Base-by-base conservation (phyloP, 2,329 filamentous ascomycete genomes). In the Beauveria pseudobassiana region DNA sequence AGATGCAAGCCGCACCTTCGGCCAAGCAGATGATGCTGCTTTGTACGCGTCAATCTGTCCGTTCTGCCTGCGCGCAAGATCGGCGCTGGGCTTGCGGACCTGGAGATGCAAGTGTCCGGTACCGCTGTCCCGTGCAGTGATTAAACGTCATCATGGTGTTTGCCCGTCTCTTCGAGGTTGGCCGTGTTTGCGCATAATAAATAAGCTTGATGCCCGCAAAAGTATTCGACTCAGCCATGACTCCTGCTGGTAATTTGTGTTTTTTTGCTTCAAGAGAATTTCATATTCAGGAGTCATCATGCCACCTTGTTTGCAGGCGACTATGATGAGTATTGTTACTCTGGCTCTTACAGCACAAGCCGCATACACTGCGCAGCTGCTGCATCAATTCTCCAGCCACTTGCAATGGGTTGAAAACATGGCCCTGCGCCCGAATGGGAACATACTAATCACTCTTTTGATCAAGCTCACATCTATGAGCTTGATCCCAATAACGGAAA, bases 391-490 rank as follows among this genome's bases (percentile, higher is more conserved):
- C 50, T 63, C 65, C 14, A 50, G 49, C 58, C 30, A 51, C n/a
- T 28, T 55, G 12, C 62, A 65, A 49, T 66, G 63, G 54, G 46
- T 68, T 28, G 68, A 68, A 49, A 68, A 66, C 38, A 56, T 68
- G 30, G 66, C 64, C 6, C 38, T 68, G 14, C 64, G 64, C 0
- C 48, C 53, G 3, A 69, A 67, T 26, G 65, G 67, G 12, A 45
- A 67, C 16, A 22, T 69, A 3, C 46, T 69, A 1, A 43, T 65
- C 22, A 65, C 61, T 7, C 65, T 5, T 61, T 65, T 24, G 62
- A 68, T 48, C 50, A 65, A 6, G 65, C 58, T 26, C n/a, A 50
- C 51, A n/a, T 65, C 24, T 64, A 66, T 53, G 38, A 51, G 38
- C 43, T 67, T 12, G 49, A 64, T 52, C 61, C 63, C 30, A 24